Conservation (phyloP, 352 stramenopile species). For the Phytophthora hybrid region DNA sequence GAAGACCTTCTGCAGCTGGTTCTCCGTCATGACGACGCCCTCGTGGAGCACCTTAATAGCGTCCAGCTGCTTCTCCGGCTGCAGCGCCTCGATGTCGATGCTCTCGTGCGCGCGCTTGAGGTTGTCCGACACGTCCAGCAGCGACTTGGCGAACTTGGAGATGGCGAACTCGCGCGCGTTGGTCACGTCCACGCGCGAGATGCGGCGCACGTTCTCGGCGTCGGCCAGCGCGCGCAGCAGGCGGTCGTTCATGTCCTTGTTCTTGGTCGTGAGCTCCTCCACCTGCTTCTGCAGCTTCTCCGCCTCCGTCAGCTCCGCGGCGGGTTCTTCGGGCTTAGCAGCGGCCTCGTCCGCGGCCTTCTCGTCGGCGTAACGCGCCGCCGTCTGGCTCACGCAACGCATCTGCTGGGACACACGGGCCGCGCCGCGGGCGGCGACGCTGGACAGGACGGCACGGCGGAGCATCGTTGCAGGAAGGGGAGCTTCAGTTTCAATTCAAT, state of each 20-base stretch:
- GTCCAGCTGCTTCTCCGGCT: constrained; percentile 70
- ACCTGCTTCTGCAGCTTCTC: constrained; percentile 73
- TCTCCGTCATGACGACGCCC: constrained; percentile 96
- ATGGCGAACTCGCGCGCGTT: constrained; percentile 96
- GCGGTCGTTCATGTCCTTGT: constrained; percentile 87
- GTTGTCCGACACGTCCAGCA: constrained; percentile 99
- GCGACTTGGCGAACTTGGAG: constrained; percentile 96
- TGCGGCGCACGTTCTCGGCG: constrained; percentile 97
- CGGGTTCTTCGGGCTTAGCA: constrained; percentile 17
- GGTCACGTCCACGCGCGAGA: constrained; percentile 94
- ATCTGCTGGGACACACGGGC: constrained; percentile 52
- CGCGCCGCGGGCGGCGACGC: constrained; percentile 38
- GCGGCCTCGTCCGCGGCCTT: constrained; percentile 44
- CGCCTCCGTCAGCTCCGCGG: constrained; percentile 33
- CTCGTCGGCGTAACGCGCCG: constrained; percentile 57
- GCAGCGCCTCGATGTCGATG: constrained; percentile 78
- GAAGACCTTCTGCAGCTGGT: constrained; percentile 97
- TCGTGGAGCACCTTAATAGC: constrained; percentile 83
- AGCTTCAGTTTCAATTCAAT: not conserved
- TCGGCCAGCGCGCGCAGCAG: constrained; percentile 95
- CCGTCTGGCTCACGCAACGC: constrained; percentile 57
- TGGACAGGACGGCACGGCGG: constrained; percentile 66
- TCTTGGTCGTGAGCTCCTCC: constrained; percentile 74
- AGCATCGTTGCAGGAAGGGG: constrained; percentile 47
- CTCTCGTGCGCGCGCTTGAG: constrained; percentile 94